phyloP scores from a whole-genome alignment of 106 monocot genomes.

The Dioscorea alata region DNA sequence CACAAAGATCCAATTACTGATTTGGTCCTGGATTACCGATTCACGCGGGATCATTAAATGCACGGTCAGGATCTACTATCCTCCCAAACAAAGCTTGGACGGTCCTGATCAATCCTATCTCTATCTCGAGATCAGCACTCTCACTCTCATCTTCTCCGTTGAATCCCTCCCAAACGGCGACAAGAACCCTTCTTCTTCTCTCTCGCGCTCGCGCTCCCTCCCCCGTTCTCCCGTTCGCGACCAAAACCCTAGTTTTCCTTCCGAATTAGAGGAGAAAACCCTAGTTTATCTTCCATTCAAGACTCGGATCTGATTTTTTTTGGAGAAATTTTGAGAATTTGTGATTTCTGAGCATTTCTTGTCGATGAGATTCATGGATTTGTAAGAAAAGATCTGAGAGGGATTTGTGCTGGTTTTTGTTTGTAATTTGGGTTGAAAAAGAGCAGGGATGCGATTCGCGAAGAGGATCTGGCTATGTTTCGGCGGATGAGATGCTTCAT shows the following conservation, averaged over 20 bases:
- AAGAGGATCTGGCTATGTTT: conserved; percentile 31
- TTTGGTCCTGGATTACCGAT: too few relatives aligned
- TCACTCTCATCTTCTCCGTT: neutral
- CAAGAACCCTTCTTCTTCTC: too few relatives aligned
- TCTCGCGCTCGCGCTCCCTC: too few relatives aligned
- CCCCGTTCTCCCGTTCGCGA: neutral
- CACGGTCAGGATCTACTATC: too few relatives aligned
- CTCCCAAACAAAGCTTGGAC: too few relatives aligned
- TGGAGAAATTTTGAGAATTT: too few relatives aligned
- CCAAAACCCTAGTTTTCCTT: conserved; percentile 15
- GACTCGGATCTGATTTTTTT: neutral
- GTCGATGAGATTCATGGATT: neutral
- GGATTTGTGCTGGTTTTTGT: too few relatives aligned
- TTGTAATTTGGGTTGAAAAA: neutral
- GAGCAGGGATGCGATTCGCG: conserved; percentile 40
- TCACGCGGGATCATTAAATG: too few relatives aligned
- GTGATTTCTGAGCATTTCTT: neutral
- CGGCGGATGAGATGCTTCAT: conserved; percentile 36
- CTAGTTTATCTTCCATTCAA: neutral
- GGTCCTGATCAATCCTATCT: too few relatives aligned
- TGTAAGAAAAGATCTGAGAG: neutral
- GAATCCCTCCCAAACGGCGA: too few relatives aligned
- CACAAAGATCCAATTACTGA: too few relatives aligned
- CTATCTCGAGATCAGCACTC: too few relatives aligned
- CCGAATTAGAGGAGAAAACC: neutral